phyloP scores from a whole-genome alignment of 768 basidiomycete genomes.

The Podaxis carcinomalis region DNA sequence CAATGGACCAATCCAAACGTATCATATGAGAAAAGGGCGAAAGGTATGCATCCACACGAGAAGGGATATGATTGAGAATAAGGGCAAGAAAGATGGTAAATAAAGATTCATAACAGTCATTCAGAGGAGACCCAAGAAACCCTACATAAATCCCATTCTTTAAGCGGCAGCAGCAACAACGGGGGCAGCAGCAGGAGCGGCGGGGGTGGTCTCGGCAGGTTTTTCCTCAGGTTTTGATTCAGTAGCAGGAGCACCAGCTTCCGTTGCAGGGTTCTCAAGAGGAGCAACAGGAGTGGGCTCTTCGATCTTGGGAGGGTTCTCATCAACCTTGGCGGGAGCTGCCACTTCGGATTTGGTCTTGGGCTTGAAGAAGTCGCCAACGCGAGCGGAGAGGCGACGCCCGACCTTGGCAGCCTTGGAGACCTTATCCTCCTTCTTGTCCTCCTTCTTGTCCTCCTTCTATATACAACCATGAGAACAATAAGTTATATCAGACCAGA shows the following conservation, averaged over 20 bases:
- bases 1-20: constrained; percentile 58
- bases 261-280: constrained; percentile 71
- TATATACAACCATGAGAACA: not conserved
- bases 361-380: constrained; percentile 78
- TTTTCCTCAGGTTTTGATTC: constrained; percentile 38
- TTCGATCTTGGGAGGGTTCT: constrained; percentile 86
- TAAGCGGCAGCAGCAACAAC: constrained; percentile 81
- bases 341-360: constrained; percentile 63
- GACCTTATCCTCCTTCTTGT: constrained; percentile 44
- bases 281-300: constrained; percentile 80
- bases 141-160: constrained; percentile 21
- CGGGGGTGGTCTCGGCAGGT: constrained; percentile 34
- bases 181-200: constrained; percentile 49
- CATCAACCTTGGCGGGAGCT: constrained; percentile 78
- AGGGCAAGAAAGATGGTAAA: constrained; percentile 26
- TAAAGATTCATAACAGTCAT: constrained; percentile 44
- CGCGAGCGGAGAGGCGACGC: constrained; percentile 81
- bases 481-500: not conserved
- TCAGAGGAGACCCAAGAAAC: constrained; percentile 17
- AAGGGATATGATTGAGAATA: constrained; percentile 32
- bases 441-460: constrained; percentile 37
- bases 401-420: constrained; percentile 58
- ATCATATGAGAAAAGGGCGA: constrained; percentile 36
- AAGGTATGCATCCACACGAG: constrained; percentile 29
- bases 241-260: constrained; percentile 34